phyloP scores from a whole-genome alignment of 2,329 filamentous ascomycete species.

The Trichoderma atroviride region DNA sequence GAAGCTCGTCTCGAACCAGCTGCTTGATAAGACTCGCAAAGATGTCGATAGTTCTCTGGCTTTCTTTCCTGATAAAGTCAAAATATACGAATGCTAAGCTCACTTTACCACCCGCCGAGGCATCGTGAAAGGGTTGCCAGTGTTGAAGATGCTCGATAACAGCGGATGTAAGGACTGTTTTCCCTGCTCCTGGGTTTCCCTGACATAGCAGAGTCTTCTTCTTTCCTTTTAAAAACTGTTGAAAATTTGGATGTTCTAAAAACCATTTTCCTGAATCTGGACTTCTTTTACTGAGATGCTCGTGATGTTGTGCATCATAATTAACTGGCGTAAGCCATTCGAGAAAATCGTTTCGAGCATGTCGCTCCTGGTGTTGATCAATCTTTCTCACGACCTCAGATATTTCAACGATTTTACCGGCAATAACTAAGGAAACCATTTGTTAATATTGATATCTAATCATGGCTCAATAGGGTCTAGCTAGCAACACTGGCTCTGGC shows the following conservation, averaged over 20 bases:
- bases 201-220: background rate
- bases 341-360: background rate
- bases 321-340: background rate
- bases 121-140: background rate
- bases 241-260: background rate
- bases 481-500: background rate
- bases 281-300: background rate
- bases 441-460: background rate
- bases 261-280: background rate
- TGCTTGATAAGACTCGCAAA: background rate
- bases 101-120: background rate
- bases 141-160: background rate
- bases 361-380: background rate
- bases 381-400: background rate
- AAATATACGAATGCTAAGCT: background rate
- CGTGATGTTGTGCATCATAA: background rate
- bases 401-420: background rate
- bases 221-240: background rate
- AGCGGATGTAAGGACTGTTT: background rate
- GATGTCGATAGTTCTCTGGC: background rate
- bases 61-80: background rate
- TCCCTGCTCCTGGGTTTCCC: background rate
- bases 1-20: background rate
- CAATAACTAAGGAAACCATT: background rate
- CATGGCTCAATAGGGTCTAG: background rate